A percentile compares a stretch with the other conserved stretches of the same genome.
Conservation (phyloP, 2,329 filamentous ascomycete species). For the Tolypocladium nubicola region DNA sequence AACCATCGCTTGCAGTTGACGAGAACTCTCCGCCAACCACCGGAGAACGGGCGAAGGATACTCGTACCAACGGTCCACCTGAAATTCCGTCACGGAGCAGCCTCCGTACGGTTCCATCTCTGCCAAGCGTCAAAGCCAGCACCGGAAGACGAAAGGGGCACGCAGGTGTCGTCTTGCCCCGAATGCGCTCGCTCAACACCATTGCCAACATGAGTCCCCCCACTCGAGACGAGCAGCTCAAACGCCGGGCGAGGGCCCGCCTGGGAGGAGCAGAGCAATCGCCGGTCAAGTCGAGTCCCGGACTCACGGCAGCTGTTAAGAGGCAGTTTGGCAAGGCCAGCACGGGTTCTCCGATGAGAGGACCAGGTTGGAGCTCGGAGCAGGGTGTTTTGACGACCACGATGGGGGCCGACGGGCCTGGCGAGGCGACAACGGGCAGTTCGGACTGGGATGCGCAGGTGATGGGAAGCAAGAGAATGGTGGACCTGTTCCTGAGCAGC, state of each 20-base stretch:
- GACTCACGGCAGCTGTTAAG: constrained; percentile 10
- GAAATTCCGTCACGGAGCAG: constrained; percentile 6
- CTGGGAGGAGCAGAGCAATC: constrained; percentile 9
- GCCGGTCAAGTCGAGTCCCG: constrained; percentile 18
- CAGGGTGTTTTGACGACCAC: neutral
- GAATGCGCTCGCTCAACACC: constrained; percentile 15
- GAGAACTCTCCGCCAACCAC: constrained; percentile 6
- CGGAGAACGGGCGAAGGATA: neutral
- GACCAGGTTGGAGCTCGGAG: neutral
- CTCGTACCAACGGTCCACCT: neutral
- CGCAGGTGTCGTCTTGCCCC: constrained; percentile 5
- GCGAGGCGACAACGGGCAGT: neutral
- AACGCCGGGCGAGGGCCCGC: constrained; percentile 11
- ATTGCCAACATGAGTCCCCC: constrained; percentile 7
- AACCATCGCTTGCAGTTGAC: neutral
- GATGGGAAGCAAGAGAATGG: constrained; percentile 39
- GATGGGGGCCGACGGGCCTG: neutral
- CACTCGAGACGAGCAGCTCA: constrained; percentile 9
- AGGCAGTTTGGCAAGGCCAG: constrained; percentile 3
- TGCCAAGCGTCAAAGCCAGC: constrained; percentile 8
- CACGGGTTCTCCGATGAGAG: neutral
- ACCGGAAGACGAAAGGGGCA: neutral
- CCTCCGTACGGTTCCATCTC: constrained; percentile 14
- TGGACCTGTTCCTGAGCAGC: constrained; percentile 42
- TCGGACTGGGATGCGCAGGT: constrained; percentile 19